A percentile compares a stretch with the other conserved stretches of the same genome.
These are phyloP conservation scores for Mycena epipterygia DNA, from an alignment of 768 basidiomycete genomes.

Conservation along the genomic window DNA sequence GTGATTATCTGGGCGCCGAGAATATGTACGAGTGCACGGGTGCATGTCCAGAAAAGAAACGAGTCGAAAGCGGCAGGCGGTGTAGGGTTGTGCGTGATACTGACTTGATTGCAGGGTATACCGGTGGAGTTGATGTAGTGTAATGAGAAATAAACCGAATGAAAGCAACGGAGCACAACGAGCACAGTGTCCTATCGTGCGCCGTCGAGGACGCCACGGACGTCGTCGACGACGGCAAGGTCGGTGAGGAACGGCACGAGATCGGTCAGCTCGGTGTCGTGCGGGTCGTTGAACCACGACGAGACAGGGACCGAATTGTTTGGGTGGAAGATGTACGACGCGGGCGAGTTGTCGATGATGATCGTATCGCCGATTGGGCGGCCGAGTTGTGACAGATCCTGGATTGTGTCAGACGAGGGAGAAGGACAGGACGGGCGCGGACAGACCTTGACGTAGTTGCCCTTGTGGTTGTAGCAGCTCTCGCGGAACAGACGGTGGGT, in stretches of 20 bases:
- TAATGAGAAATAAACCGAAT: constrained; percentile 31
- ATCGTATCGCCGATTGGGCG: constrained; percentile 76
- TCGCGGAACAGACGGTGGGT: constrained; percentile 86
- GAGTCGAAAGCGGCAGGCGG: constrained; percentile 33
- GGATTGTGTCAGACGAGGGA: constrained; percentile 21
- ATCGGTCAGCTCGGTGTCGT: constrained; percentile 81
- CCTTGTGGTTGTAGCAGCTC: constrained; percentile 90
- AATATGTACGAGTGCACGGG: constrained; percentile 3
- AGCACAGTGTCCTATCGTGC: constrained; percentile 32
- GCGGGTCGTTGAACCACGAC: constrained; percentile 84
- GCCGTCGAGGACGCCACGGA: constrained; percentile 72
- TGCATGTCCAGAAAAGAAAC: constrained; percentile 4
- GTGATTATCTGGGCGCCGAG: constrained; percentile 25
- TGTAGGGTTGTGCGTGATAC: constrained; percentile 26
- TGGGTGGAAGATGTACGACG: constrained; percentile 86
- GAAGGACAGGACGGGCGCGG: not conserved
- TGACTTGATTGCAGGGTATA: constrained; percentile 38
- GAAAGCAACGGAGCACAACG: constrained; percentile 17
- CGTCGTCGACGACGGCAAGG: constrained; percentile 71
- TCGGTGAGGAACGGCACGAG: constrained; percentile 78
- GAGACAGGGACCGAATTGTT: constrained; percentile 85
- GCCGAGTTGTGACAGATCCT: constrained; percentile 84
- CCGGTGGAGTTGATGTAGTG: constrained; percentile 36
- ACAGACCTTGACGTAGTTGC: constrained; percentile 86
- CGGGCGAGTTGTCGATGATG: constrained; percentile 85